Evolutionary conservation across 768 basidiomycete species (phyloP), one percentile per base, ranked within the genome.

Genomic region (Clitopilus hobsonii): DNA sequence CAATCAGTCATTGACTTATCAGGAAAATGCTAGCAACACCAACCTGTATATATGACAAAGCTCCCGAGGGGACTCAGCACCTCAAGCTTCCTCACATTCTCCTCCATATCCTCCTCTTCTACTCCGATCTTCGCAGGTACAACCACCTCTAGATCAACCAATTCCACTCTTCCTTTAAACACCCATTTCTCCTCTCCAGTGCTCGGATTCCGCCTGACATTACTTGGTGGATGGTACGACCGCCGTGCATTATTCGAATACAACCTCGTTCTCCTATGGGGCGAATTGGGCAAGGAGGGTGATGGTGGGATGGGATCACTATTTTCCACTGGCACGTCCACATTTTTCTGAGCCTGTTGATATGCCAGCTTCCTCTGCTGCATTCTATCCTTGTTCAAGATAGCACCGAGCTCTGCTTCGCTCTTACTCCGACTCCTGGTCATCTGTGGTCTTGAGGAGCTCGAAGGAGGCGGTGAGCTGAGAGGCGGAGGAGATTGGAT

Each of bases 111-210:
- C 53, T 84, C 81, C 45, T 82, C 83, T 0, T 77, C 78, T 1
- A 74, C 62, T 8, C 78, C 80, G 18, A 72, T 65, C 3, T 74
- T 61, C 30, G 76, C 64, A 58, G 71, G 65, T 36, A 91, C 75
- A 0, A 93, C 82, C 1, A 92, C 83, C 61, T 93, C 89, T 51
- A 89, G 61, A 69, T 94, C 89, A 36, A 93, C 78, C 18, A 94
- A 76, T 52, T 82, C 82, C 29, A 78, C 76, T 54, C 78, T 74
- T 2, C 91, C 90, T 63, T 84, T 89, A 66, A 79, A 94, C 36
- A 77, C 67, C 88, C 89, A 92, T 60, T 75, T 77, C 49, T 90
- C 89, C 26, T 89, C 86, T 8, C 64, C 67, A 6, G 67, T 73
- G 26, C 66, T 69, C 27, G 67, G 49, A 55, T 67, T 58, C 48